These are phyloP conservation scores for Voacanga thouarsii DNA, from an alignment of 257 asterid species.

Conservation along the genomic window DNA sequence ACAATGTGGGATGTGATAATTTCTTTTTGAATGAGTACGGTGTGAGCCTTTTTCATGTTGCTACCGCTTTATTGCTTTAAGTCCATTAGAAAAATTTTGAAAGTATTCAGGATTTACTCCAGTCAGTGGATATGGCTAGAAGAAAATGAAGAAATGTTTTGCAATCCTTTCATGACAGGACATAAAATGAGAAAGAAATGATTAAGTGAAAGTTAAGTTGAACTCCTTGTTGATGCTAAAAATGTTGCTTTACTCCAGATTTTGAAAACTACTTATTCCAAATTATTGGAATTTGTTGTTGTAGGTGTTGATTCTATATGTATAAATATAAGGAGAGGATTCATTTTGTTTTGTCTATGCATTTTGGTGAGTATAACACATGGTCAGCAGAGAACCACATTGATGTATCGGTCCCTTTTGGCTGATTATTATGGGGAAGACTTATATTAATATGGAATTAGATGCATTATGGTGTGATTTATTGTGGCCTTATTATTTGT, in stretches of 20 bases:
- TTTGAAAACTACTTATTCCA: neutral
- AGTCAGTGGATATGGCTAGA: neutral
- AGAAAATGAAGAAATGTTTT: neutral
- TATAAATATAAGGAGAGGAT: too few relatives aligned
- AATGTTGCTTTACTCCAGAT: neutral
- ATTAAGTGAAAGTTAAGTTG: neutral
- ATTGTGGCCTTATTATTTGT: too few relatives aligned
- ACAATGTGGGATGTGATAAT: neutral
- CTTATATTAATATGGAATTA: too few relatives aligned
- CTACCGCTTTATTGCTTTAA: neutral
- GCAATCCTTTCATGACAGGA: neutral
- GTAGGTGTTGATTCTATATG: too few relatives aligned
- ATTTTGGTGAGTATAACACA: too few relatives aligned
- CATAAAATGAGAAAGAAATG: neutral
- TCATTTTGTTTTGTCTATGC: too few relatives aligned
- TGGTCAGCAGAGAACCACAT: too few relatives aligned
- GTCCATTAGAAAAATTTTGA: neutral
- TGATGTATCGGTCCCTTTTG: too few relatives aligned
- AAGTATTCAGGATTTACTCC: neutral
- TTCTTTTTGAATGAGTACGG: neutral
- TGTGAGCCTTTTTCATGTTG: neutral
- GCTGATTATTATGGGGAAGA: too few relatives aligned
- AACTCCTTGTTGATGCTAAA: neutral
- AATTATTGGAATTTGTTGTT: too few relatives aligned
- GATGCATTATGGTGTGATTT: too few relatives aligned